Conservation (phyloP, 495 filamentous ascomycete genomes). For the Cercophora sp. region DNA sequence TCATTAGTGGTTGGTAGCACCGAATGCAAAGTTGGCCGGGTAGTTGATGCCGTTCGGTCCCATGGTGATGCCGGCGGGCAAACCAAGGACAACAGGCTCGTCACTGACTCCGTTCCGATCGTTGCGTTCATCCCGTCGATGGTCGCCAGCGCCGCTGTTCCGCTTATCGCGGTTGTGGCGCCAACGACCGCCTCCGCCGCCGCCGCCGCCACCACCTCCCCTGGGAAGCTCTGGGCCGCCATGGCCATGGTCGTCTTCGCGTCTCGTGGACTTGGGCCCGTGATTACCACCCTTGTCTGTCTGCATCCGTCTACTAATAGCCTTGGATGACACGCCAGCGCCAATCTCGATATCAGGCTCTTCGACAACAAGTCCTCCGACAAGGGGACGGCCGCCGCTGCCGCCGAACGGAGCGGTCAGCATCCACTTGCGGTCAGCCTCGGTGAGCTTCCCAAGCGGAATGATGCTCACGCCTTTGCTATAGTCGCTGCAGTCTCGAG, state of each 20-base stretch:
- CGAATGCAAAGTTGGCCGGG: constrained; percentile 22
- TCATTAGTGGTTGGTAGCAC: neutral
- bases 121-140: constrained; percentile 38
- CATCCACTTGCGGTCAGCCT: constrained; percentile 97
- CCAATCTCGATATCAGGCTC: constrained; percentile 99
- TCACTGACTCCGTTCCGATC: constrained; percentile 40
- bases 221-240: constrained; percentile 37
- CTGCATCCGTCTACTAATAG: constrained; percentile 78
- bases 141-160: constrained; percentile 39
- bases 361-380: constrained; percentile 82
- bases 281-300: constrained; percentile 71
- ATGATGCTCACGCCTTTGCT: constrained; percentile 88
- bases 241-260: constrained; percentile 47
- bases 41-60: constrained; percentile 64
- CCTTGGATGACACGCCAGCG: constrained; percentile 93
- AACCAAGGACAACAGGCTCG: constrained; percentile 46
- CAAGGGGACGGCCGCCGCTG: constrained; percentile 77
- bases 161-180: constrained; percentile 45
- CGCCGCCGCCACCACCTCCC: constrained; percentile 41
- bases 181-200: constrained; percentile 39
- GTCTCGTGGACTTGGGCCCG: constrained; percentile 66
- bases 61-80: constrained; percentile 55
- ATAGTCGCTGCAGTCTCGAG: constrained; percentile 96
- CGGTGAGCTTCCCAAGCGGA: constrained; percentile 84
- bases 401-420: constrained; percentile 90